Evolutionary conservation across 1,139 yeast species (phyloP).

Genomic region (Geotrichum europaeum): DNA sequence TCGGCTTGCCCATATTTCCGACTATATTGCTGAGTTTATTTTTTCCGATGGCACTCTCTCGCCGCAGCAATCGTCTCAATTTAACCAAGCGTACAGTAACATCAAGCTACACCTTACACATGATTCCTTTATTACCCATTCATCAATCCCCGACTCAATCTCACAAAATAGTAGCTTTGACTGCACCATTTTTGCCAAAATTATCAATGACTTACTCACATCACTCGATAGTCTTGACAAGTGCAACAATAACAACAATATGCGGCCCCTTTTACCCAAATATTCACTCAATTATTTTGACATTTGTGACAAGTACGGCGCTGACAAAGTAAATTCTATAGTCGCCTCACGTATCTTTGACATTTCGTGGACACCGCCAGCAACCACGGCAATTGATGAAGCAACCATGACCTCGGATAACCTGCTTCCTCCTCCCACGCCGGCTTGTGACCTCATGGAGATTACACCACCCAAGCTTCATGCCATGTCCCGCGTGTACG

Average conservation of each 20-base stretch:
- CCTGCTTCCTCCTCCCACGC: conserved; percentile 1
- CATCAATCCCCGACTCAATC: conserved; percentile 4
- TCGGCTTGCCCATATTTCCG: conserved; percentile 20
- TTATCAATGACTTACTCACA: conserved; percentile 10
- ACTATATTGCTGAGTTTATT: conserved; percentile 21
- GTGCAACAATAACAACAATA: not conserved
- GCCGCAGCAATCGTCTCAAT: conserved; percentile 18
- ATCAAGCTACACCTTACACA: conserved; percentile 17
- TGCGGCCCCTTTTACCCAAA: not conserved
- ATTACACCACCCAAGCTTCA: conserved; percentile 18
- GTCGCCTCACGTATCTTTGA: conserved; percentile 19
- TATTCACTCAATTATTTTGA: conserved; percentile 17
- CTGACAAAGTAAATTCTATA: conserved; percentile 17
- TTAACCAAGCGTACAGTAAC: conserved; percentile 17
- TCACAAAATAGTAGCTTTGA: conserved; percentile 8
- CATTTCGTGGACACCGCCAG: conserved; percentile 20
- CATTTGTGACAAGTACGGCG: conserved; percentile 18
- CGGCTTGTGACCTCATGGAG: not conserved
- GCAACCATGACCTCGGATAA: not conserved
- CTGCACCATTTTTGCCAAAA: conserved; percentile 2
- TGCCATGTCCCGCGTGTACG: conserved; percentile 18
- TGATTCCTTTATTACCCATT: conserved; percentile 13
- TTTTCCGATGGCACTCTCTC: conserved; percentile 19
- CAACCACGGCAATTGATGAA: conserved; percentile 10
- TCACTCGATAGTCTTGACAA: conserved; percentile 1